Conservation (phyloP, 2,329 filamentous ascomycete genomes). For the Neocucurbitaria cava region DNA sequence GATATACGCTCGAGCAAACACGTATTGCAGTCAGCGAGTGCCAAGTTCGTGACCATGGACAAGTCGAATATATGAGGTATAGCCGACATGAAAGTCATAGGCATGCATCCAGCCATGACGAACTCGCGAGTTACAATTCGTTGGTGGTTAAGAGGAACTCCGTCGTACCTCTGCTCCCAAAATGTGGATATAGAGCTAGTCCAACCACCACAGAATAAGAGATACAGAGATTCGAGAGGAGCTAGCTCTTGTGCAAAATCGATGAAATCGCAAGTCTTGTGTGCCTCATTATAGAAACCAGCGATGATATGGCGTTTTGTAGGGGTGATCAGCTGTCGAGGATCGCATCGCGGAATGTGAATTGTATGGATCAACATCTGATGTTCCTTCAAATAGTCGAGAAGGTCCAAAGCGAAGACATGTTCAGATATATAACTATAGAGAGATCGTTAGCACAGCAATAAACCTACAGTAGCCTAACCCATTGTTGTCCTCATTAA, state of each 20-base stretch:
- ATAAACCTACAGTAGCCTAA: neutral
- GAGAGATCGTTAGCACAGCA: neutral
- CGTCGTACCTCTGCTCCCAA: neutral
- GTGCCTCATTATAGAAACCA: neutral
- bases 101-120: conserved; percentile 3
- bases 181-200: neutral
- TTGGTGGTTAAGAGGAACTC: neutral
- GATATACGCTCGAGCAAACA: neutral
- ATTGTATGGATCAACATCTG: neutral
- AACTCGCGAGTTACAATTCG: neutral
- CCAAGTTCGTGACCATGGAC: conserved; percentile 5
- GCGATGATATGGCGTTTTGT: neutral
- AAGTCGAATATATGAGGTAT: conserved; percentile 3
- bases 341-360: conserved; percentile 1
- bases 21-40: neutral
- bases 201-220: conserved; percentile 1
- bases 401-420: neutral
- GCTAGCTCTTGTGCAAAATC: neutral
- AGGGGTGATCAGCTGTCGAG: neutral
- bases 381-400: neutral
- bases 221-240: conserved; percentile 4
- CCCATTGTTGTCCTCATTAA: neutral
- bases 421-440: conserved; percentile 1
- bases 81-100: neutral
- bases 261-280: neutral